These are phyloP conservation scores for Vanilla planifolia DNA, from an alignment of 106 monocot species.

Conservation along the genomic window DNA sequence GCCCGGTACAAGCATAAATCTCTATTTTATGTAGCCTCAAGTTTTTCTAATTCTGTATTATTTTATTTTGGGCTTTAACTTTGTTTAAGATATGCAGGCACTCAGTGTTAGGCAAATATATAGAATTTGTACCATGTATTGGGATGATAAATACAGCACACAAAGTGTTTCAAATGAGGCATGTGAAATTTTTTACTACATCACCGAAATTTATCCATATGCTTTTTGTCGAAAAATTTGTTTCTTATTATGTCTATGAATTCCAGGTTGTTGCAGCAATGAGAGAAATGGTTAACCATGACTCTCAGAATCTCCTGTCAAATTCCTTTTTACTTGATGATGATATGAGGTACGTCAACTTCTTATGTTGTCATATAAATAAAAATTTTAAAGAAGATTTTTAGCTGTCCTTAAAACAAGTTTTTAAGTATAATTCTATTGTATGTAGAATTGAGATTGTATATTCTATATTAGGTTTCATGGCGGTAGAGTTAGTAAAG, in stretches of 20 bases:
- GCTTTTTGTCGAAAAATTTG: background rate
- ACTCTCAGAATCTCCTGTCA: conserved; percentile 66
- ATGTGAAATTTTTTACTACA: conserved; percentile 6
- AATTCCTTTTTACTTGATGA: conserved; percentile 98
- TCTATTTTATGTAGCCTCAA: background rate
- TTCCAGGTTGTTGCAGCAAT: conserved; percentile 82
- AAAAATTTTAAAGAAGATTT: too few relatives aligned
- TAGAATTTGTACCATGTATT: conserved; percentile 97
- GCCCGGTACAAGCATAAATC: conserved; percentile 51
- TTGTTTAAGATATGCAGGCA: conserved; percentile 32
- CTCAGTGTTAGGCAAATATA: conserved; percentile 92
- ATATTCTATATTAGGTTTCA: too few relatives aligned
- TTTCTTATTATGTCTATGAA: background rate
- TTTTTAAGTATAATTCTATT: too few relatives aligned
- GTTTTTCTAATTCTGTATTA: background rate
- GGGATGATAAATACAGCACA: conserved; percentile 97
- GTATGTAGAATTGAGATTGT: too few relatives aligned
- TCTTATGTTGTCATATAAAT: background rate
- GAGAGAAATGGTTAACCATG: conserved; percentile 81
- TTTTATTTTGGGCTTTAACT: background rate
- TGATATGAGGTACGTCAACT: conserved; percentile 67
- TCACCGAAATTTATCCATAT: background rate
- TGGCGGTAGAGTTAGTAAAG: too few relatives aligned
- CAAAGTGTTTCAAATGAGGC: conserved; percentile 93
- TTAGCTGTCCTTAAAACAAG: too few relatives aligned